A percentile compares a stretch with the other conserved stretches of the same genome.
Conservation (phyloP, 2,329 filamentous ascomycete species). For the Colletotrichum echinochloae region DNA sequence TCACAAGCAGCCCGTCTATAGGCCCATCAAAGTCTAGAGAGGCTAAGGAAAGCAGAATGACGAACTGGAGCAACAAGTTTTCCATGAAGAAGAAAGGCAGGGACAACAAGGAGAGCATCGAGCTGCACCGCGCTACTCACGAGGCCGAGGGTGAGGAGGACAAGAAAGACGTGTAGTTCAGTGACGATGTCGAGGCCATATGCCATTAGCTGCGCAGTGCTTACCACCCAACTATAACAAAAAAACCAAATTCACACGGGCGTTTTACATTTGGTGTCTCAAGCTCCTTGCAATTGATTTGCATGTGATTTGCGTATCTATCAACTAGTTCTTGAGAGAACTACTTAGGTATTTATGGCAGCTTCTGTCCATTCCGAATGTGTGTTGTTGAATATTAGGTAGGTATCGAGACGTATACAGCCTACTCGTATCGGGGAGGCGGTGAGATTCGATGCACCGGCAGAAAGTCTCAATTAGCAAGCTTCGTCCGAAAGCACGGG, state of each 20-base stretch:
- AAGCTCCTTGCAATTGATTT: not conserved
- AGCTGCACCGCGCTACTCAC: constrained; percentile 55
- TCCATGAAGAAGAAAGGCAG: constrained; percentile 71
- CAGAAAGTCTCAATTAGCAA: constrained; percentile 40
- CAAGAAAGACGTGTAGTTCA: constrained; percentile 38
- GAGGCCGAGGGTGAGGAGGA: constrained; percentile 36
- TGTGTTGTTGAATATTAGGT: not conserved
- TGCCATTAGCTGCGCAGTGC: constrained; percentile 16
- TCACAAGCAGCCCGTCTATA: constrained; percentile 67
- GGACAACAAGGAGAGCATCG: constrained; percentile 66
- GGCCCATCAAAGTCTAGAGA: constrained; percentile 62
- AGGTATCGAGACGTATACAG: not conserved
- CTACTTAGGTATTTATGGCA: not conserved
- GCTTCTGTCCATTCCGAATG: not conserved
- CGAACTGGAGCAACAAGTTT: constrained; percentile 62
- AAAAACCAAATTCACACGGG: constrained; percentile 6
- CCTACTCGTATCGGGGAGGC: not conserved
- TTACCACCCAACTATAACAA: constrained; percentile 8
- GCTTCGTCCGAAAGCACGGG: constrained; percentile 34
- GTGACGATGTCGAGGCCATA: not conserved
- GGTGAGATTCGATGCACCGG: constrained; percentile 13
- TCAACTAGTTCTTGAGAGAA: not conserved
- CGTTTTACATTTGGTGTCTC: not conserved
- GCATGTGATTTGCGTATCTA: too few relatives aligned
- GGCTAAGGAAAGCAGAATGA: constrained; percentile 62